Conservation (phyloP, 306 rosid species). For the Datisca glomerata region DNA sequence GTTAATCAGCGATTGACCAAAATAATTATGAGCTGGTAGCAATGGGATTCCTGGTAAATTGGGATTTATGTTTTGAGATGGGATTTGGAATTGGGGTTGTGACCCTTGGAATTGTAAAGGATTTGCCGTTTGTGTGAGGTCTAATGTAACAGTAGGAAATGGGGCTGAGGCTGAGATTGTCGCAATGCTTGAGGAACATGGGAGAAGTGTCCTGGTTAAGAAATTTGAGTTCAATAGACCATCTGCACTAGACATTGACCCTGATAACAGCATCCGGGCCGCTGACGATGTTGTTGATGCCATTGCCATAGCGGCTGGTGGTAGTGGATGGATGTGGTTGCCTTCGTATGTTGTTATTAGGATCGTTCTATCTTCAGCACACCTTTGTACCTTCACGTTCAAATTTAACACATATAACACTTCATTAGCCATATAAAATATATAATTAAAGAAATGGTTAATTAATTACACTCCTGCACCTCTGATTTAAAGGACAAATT, state of each 20-base stretch:
- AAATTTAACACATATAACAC: no score
- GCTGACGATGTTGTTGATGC: constrained; percentile 75
- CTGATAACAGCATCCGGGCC: constrained; percentile 59
- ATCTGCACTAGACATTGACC: constrained; percentile 65
- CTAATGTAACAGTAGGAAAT: constrained; percentile 78
- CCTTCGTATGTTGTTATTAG: constrained; percentile 81
- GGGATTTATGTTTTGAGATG: constrained; percentile 28
- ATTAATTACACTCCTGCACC: no score
- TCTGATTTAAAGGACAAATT: no score
- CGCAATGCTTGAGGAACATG: constrained; percentile 67
- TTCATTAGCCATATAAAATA: no score
- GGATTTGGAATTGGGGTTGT: constrained; percentile 26
- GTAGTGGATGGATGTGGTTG: constrained; percentile 71
- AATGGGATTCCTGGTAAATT: constrained; percentile 16
- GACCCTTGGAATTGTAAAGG: constrained; percentile 37
- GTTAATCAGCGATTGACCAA: constrained; percentile 41
- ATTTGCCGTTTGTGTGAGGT: constrained; percentile 50
- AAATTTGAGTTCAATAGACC: constrained; percentile 44
- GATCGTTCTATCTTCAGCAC: constrained; percentile 61
- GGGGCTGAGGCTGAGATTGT: constrained; percentile 86
- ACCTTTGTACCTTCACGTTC: constrained; percentile 97
- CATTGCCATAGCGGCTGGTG: constrained; percentile 79
- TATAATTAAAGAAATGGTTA: no score
- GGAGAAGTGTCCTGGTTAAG: constrained; percentile 40
- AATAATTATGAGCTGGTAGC: constrained; percentile 48